phyloP scores from a whole-genome alignment of 257 asterid species.

The Solanum chaucha region DNA sequence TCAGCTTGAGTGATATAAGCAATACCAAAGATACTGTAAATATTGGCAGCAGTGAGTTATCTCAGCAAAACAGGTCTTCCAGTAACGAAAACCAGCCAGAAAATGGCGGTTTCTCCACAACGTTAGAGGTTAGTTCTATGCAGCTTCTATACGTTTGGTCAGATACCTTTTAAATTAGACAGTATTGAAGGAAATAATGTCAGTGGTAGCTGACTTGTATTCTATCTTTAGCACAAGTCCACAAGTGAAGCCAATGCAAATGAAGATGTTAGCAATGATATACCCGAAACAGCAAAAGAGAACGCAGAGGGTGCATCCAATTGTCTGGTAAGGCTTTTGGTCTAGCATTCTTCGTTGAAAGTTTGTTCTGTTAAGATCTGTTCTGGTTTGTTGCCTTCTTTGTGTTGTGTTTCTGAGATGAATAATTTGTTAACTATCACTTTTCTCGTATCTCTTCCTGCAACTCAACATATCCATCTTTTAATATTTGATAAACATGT shows the following conservation, averaged over 20 bases:
- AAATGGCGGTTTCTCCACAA: background rate
- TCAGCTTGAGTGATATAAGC: background rate
- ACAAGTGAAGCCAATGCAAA: background rate
- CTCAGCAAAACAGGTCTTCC: background rate
- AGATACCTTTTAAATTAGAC: background rate
- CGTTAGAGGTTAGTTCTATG: background rate
- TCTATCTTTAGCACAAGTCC: slow-evolving; percentile 5
- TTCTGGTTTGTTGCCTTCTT: background rate
- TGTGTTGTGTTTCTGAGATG: background rate
- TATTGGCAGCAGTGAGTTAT: background rate
- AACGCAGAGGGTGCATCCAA: slow-evolving; percentile 2
- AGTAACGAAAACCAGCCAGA: background rate
- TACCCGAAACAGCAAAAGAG: background rate
- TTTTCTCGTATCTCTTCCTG: background rate
- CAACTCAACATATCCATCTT: background rate
- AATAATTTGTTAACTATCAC: background rate
- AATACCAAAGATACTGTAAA: background rate
- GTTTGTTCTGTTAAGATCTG: background rate
- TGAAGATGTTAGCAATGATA: slow-evolving; percentile 11
- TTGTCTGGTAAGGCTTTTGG: background rate
- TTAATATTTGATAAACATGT: background rate
- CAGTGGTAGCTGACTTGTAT: background rate
- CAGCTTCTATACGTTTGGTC: background rate
- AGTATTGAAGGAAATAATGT: background rate
- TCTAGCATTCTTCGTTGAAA: background rate